Evolutionary conservation across 441 rosid species (phyloP), one percentile per base, ranked within the genome.

Genomic region (Corymbia citriodora): DNA sequence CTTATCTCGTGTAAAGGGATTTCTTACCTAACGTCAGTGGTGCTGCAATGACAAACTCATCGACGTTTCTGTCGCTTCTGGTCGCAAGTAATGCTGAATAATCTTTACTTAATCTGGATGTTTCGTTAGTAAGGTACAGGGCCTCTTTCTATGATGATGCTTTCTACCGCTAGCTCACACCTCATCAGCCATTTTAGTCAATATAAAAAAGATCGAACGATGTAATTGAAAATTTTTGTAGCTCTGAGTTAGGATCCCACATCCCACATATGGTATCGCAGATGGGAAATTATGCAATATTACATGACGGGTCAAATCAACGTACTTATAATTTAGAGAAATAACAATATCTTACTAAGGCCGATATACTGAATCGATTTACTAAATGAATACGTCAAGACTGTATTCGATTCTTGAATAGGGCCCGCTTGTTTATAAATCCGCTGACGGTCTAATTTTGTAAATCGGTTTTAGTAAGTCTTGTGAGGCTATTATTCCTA

Each of bases 21-120:
- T 18, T 33, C 25, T 18, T 18, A 19, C 18, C 8, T 33, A 18
- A 5, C 14, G 18, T 36, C 0, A 14, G 25, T 2, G 14, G 14
- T 19, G 8, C 15, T 0, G 2, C 2, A 0, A 1, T 0, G 4
- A 18, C 8, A 0, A 70, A 14, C 25, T 33, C 13, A 0, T 33
- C 14, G 5, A 19, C 13, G 12, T 63, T 63, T 63, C 36, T 5
- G 14, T n/a, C 5, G 21, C 4, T 70, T 33, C 14, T 33, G 9
- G 14, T 33, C 5, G 25, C 8, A 33, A 5, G 25, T 33, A 7
- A 33, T 70, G 23, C 25, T 0, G 4, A 2, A 36, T 17, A 18
- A 10, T 59, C 15, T 25, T 10, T n/a, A n/a, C 65, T 5, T 7
- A 5, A 25, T 1, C 7, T 5, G 14, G 9, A 2, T 5, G 18